phyloP scores from a whole-genome alignment of 2,329 filamentous ascomycete species.

The Didymella segeticola region DNA sequence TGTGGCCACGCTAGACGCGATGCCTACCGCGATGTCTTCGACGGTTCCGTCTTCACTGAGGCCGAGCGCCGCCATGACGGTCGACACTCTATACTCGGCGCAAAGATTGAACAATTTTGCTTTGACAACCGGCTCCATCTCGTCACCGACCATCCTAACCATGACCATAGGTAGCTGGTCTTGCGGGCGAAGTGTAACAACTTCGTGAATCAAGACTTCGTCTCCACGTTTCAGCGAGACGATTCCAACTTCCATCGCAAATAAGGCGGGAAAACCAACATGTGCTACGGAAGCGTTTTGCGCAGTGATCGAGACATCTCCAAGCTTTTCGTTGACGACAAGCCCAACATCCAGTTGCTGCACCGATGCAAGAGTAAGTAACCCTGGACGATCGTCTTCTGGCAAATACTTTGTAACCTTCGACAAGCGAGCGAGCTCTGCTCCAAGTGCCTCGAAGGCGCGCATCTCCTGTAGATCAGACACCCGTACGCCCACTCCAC shows the following conservation, averaged over 20 bases:
- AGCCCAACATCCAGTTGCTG: conserved; percentile 67
- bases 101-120: conserved; percentile 83
- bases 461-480: conserved; percentile 69
- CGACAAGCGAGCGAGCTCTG: conserved; percentile 81
- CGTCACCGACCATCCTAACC: conserved; percentile 88
- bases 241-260: conserved; percentile 75
- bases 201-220: conserved; percentile 75
- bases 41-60: conserved; percentile 66
- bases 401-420: conserved; percentile 93
- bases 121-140: conserved; percentile 90
- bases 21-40: conserved; percentile 75
- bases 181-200: conserved; percentile 49
- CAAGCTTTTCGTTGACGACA: conserved; percentile 73
- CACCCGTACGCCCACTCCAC: conserved; percentile 68
- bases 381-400: conserved; percentile 90
- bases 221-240: conserved; percentile 69
- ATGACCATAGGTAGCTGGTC: conserved; percentile 73
- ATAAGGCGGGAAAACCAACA: conserved; percentile 81
- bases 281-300: conserved; percentile 53
- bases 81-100: conserved; percentile 87
- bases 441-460: conserved; percentile 72
- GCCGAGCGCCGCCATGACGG: conserved; percentile 78
- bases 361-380: conserved; percentile 76
- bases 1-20: conserved; percentile 81
- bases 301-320: conserved; percentile 57